Evolutionary conservation across 139 green algal species (phyloP).

Genomic region (Eudorina sp.): DNA sequence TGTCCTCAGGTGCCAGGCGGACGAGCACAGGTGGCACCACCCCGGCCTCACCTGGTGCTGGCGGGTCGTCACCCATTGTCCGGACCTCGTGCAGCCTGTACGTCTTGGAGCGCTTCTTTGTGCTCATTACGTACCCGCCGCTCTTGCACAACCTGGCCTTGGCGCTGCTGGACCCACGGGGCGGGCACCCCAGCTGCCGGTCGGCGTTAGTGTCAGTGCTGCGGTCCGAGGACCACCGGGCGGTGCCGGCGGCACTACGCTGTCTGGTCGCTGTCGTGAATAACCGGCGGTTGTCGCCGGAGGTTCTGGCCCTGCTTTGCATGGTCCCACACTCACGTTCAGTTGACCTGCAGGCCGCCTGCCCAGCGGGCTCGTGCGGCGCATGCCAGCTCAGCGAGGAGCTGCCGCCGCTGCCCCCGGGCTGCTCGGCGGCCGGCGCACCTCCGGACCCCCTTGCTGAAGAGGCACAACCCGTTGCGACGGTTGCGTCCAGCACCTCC

Average conservation of each 20-base stretch:
- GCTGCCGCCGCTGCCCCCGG: constrained; percentile 12
- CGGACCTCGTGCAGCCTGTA: constrained; percentile 69
- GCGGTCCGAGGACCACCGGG: constrained; percentile 22
- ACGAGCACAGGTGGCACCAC: neutral
- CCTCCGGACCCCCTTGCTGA: neutral
- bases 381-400: constrained; percentile 42
- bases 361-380: neutral
- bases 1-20: neutral
- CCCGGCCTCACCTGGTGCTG: neutral
- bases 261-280: constrained; percentile 57
- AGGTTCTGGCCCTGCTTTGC: constrained; percentile 54
- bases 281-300: constrained; percentile 33
- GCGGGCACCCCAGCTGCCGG: constrained; percentile 32
- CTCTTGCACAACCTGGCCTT: constrained; percentile 69
- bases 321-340: constrained; percentile 41
- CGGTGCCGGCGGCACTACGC: constrained; percentile 46
- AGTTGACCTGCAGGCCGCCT: neutral
- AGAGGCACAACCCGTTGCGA: constrained; percentile 15
- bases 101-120: constrained; percentile 85
- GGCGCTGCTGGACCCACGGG: constrained; percentile 63
- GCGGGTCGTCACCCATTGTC: neutral
- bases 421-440: neutral
- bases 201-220: constrained; percentile 7
- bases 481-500: neutral
- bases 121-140: constrained; percentile 66